Percentiles rank a stretch among this genome's conserved stretches.
phyloP scores from a whole-genome alignment of 2,329 filamentous ascomycete genomes.

The Botrytis aclada region DNA sequence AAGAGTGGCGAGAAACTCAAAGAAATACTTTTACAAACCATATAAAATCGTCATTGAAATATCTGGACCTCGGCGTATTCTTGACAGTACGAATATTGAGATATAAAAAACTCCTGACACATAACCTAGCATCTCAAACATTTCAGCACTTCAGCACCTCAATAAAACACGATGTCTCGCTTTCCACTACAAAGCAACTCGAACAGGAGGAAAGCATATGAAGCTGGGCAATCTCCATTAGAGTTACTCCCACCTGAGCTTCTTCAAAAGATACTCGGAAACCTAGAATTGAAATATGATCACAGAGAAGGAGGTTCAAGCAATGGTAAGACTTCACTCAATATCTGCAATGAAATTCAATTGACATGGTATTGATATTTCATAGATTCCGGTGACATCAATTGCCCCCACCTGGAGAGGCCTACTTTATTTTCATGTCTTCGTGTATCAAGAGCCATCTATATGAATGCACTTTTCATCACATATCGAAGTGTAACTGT shows the following conservation, averaged over 20 bases:
- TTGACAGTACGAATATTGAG: neutral
- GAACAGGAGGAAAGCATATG: neutral
- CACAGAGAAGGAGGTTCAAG: conserved; percentile 1
- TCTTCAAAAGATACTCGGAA: conserved; percentile 52
- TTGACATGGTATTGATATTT: neutral
- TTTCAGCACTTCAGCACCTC: neutral
- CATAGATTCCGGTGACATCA: neutral
- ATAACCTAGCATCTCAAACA: neutral
- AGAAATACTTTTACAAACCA: neutral
- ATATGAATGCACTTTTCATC: conserved; percentile 67
- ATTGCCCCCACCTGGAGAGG: conserved; percentile 53
- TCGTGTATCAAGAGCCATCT: conserved; percentile 65
- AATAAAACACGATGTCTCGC: neutral
- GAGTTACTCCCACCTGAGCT: conserved; percentile 67
- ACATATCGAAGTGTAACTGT: conserved; percentile 76
- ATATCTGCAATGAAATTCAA: neutral
- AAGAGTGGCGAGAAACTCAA: neutral
- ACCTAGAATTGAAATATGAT: conserved; percentile 2
- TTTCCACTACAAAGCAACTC: neutral
- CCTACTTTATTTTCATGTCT: conserved; percentile 71
- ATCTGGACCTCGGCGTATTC: neutral
- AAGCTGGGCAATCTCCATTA: conserved; percentile 46
- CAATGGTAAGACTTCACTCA: neutral
- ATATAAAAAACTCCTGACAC: neutral
- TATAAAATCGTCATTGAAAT: neutral